A percentile compares a stretch with the other conserved stretches of the same genome.
These are phyloP conservation scores for Taphrina wiesneri DNA, from an alignment of 1,139 yeast genomes.

Conservation along the genomic window DNA sequence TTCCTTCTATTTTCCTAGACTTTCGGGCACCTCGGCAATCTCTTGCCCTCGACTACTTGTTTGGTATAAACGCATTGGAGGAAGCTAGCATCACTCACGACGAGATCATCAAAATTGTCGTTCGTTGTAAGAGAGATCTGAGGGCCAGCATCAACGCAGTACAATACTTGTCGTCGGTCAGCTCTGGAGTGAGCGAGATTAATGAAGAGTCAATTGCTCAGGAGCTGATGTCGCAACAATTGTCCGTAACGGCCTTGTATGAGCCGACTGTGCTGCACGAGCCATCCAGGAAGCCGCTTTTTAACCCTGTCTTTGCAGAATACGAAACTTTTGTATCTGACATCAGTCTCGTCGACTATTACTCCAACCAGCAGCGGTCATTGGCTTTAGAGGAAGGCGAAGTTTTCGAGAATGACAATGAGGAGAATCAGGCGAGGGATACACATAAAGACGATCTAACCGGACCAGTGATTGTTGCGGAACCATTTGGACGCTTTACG, in stretches of 20 bases:
- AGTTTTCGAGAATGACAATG: conserved; percentile 12
- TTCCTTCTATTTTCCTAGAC: not conserved
- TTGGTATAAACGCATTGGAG: not conserved
- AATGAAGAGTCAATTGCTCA: not conserved
- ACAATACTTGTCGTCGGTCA: not conserved
- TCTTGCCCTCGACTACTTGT: not conserved
- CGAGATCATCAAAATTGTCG: not conserved
- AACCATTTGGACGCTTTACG: conserved; percentile 17
- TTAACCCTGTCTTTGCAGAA: not conserved
- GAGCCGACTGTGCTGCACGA: not conserved
- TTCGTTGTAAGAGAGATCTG: not conserved
- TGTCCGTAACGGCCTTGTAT: not conserved
- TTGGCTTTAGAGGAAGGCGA: not conserved
- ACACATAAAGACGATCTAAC: conserved; percentile 1
- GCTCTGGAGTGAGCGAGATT: too few species aligned
- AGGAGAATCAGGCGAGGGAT: conserved; percentile 1
- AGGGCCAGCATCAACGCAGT: conserved; percentile 7
- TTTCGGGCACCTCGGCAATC: not conserved
- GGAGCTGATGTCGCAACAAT: conserved; percentile 7
- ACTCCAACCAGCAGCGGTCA: conserved; percentile 11
- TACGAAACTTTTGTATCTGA: not conserved
- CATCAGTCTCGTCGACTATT: not conserved
- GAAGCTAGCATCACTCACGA: not conserved
- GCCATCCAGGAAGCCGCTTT: not conserved
- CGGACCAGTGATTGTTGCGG: conserved; percentile 3